A percentile compares a stretch with the other conserved stretches of the same genome.
These are phyloP conservation scores for Avena sativa DNA, from an alignment of 176 grass and related monocot species.

Conservation along the genomic window DNA sequence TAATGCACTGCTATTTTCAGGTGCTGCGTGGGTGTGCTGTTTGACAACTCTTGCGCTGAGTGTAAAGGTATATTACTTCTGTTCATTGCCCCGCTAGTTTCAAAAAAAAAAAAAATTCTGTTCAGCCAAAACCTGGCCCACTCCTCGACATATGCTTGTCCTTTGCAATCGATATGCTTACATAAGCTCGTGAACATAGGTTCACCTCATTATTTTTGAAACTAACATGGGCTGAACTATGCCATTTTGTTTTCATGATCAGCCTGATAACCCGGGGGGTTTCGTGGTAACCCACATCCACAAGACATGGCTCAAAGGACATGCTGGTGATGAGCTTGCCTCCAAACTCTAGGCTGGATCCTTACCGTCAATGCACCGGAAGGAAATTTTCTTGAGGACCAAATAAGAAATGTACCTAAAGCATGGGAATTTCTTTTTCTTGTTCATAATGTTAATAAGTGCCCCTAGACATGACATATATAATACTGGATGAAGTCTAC, in stretches of 20 bases:
- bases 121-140: not conserved
- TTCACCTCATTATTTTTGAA: not conserved
- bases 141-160: not conserved
- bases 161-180: not conserved
- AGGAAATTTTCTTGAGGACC: slow-evolving; percentile 10
- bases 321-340: slow-evolving; percentile 40
- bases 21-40: slow-evolving; percentile 53
- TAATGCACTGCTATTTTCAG: slow-evolving; percentile 43
- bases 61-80: slow-evolving; percentile 58
- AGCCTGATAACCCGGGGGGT: slow-evolving; percentile 57
- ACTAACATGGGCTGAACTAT: not conserved
- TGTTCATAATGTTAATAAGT: slow-evolving; percentile 26
- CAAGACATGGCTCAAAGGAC: slow-evolving; percentile 81
- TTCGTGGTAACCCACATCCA: slow-evolving; percentile 67
- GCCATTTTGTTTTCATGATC: slow-evolving; percentile 31
- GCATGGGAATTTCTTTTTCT: not conserved
- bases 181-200: not conserved
- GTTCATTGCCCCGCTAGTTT: not conserved
- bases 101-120: not conserved
- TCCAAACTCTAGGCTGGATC: slow-evolving; percentile 45
- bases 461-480: not conserved
- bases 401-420: not conserved
- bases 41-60: slow-evolving; percentile 64
- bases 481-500: not conserved
- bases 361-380: too few species aligned